These are phyloP conservation scores for Volutella citrinella DNA, from an alignment of 2,329 filamentous ascomycete genomes.

Conservation along the genomic window DNA sequence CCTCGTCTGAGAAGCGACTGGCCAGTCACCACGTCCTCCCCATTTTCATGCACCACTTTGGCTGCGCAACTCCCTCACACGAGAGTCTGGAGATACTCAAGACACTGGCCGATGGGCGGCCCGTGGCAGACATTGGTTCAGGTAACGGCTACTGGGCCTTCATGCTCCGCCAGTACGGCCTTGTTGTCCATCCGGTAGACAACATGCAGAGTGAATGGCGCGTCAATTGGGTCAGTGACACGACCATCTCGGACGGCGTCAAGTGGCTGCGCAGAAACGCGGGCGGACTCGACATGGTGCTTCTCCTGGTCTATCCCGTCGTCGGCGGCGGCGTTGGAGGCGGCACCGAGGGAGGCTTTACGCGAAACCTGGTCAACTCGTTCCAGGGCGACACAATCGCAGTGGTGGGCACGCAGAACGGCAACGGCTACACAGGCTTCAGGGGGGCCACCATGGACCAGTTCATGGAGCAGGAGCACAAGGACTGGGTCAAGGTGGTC, in stretches of 20 bases:
- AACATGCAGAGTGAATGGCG: slow-evolving; percentile 67
- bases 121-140: slow-evolving; percentile 64
- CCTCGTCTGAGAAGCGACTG: slow-evolving; percentile 47
- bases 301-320: slow-evolving; percentile 72
- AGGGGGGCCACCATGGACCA: slow-evolving; percentile 60
- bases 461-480: slow-evolving; percentile 59
- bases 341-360: slow-evolving; percentile 63
- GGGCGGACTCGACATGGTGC: slow-evolving; percentile 52
- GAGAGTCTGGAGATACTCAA: slow-evolving; percentile 61
- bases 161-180: slow-evolving; percentile 60
- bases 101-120: slow-evolving; percentile 49
- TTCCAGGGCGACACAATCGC: slow-evolving; percentile 64
- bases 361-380: slow-evolving; percentile 55
- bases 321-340: slow-evolving; percentile 63
- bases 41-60: slow-evolving; percentile 76
- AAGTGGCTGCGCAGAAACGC: slow-evolving; percentile 51
- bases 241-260: slow-evolving; percentile 57
- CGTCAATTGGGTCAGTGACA: slow-evolving; percentile 66
- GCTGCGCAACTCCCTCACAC: slow-evolving; percentile 67
- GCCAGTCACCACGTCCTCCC: slow-evolving; percentile 67
- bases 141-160: slow-evolving; percentile 77
- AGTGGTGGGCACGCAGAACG: slow-evolving; percentile 73
- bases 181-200: slow-evolving; percentile 60
- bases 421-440: slow-evolving; percentile 72
- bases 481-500: slow-evolving; percentile 55